Evolutionary conservation across 1,139 yeast species (phyloP), one percentile per base, ranked within the genome.

Genomic region (Geotrichum fermentans): DNA sequence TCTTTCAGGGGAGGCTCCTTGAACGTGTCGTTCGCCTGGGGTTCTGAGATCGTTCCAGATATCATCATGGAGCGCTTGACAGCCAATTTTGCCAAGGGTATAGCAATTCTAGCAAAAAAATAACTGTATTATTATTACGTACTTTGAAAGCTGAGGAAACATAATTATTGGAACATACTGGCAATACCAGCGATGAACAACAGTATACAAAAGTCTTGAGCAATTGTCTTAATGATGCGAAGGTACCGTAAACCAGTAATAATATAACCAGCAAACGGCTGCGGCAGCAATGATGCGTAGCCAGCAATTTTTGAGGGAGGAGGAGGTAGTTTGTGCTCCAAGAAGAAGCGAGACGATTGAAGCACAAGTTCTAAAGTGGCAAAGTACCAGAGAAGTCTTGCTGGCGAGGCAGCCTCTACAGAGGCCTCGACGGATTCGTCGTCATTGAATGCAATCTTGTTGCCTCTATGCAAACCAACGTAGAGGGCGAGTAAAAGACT

Each of bases 311-410:
- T 52, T 17, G 64, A 55, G 20, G 58, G 57, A 30, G 60, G 52
- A 10, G 63, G 61, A 1, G 63, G 60, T 10, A 58, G 55, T 39
- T 60, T 62, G 37, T 57, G 57, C 38, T 69, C 72, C 13, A 64
- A 41, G 14, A 66, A 40, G 44, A 62, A 58, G 40, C 69, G 58
- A n/a, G 65, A 45, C n/a, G 65, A 55, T 20, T 64, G 63, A 41
- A 69, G 55, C 7, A 58, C 52, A 14, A 64, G 52, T 52, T 70
- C 65, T 10, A 58, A 49, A 5, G 68, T 60, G 43, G 62, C 55
- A 51, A 70, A 69, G 48, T 55, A 56, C 58, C 58, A 56, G 43
- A 63, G 44, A n/a, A 62, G 39, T 10, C 55, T 45, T 2, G 50
- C 40, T 2, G 46, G 26, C 2, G 43, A 26, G 21, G 21, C 32